Percentiles rank a stretch among this genome's conserved stretches.
phyloP scores from a whole-genome alignment of 2,329 filamentous ascomycete species.

The Pleurostoma richardsiae region DNA sequence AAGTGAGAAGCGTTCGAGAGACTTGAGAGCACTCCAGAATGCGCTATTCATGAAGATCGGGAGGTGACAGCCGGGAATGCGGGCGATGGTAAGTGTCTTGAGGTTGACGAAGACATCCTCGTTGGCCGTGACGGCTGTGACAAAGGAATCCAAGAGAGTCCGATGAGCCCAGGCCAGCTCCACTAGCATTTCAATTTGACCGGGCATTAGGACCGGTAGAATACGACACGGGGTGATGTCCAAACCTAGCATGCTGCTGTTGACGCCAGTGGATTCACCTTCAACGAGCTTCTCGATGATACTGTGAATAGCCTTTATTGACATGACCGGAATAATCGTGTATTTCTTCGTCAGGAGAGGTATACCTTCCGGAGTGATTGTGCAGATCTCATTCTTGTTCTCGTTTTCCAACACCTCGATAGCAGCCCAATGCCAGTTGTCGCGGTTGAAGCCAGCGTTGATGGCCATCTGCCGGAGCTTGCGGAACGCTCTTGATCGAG shows the following conservation, averaged over 20 bases:
- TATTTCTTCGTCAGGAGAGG: slow-evolving; percentile 6
- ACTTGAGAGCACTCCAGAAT: slow-evolving; percentile 57
- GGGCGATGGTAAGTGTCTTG: slow-evolving; percentile 56
- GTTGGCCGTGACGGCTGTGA: slow-evolving; percentile 60
- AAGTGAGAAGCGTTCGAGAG: slow-evolving; percentile 49
- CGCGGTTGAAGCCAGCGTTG: slow-evolving; percentile 26
- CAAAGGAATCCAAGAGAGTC: slow-evolving; percentile 63
- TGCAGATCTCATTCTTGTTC: slow-evolving; percentile 11
- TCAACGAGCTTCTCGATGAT: slow-evolving; percentile 3
- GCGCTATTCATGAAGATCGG: slow-evolving; percentile 47
- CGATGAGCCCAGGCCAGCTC: slow-evolving; percentile 66
- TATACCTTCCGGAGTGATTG: not conserved
- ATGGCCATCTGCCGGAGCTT: slow-evolving; percentile 29
- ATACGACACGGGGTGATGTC: slow-evolving; percentile 27
- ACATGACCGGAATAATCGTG: not conserved
- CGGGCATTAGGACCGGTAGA: slow-evolving; percentile 49
- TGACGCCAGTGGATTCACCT: not conserved
- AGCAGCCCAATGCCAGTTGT: slow-evolving; percentile 25
- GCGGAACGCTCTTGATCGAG: slow-evolving; percentile 2
- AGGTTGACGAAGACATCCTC: slow-evolving; percentile 45
- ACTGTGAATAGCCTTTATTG: slow-evolving; percentile 1
- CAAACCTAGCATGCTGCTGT: not conserved
- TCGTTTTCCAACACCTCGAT: slow-evolving; percentile 28
- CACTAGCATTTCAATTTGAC: slow-evolving; percentile 64
- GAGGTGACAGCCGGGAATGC: slow-evolving; percentile 58